Conservation (phyloP, 345 rosid genomes). For the Geranium rotundifolium region DNA sequence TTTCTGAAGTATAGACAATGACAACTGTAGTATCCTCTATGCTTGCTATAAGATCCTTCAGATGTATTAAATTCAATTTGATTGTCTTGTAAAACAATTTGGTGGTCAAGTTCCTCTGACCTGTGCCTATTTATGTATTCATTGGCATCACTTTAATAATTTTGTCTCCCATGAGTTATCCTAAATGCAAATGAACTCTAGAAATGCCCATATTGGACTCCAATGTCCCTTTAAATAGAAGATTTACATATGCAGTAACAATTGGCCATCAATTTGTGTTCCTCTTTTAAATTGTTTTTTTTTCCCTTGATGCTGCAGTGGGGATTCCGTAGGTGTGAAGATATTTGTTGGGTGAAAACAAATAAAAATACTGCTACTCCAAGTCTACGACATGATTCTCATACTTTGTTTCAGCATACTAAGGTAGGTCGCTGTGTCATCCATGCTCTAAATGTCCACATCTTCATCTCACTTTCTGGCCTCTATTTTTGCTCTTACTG, state of each 20-base stretch:
- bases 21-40: no score
- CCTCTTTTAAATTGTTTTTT: constrained; percentile 3
- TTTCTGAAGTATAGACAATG: no score
- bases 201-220: neutral
- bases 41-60: no score
- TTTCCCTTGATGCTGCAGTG: constrained; percentile 36
- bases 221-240: neutral
- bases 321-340: constrained; percentile 98
- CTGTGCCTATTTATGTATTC: no score
- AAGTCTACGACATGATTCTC: constrained; percentile 88
- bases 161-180: no score
- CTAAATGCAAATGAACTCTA: neutral
- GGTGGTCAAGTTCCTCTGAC: no score
- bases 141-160: no score
- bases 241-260: neutral
- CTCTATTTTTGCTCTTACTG: no score
- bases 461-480: neutral
- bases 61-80: no score
- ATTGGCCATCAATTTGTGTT: neutral
- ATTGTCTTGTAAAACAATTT: no score
- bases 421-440: constrained; percentile 44
- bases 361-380: constrained; percentile 90
- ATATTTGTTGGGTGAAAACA: constrained; percentile 99
- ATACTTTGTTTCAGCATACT: constrained; percentile 91
- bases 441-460: constrained; percentile 8